Conservation (phyloP, 2,329 filamentous ascomycete species). For the Pseudopithomyces maydicus region DNA sequence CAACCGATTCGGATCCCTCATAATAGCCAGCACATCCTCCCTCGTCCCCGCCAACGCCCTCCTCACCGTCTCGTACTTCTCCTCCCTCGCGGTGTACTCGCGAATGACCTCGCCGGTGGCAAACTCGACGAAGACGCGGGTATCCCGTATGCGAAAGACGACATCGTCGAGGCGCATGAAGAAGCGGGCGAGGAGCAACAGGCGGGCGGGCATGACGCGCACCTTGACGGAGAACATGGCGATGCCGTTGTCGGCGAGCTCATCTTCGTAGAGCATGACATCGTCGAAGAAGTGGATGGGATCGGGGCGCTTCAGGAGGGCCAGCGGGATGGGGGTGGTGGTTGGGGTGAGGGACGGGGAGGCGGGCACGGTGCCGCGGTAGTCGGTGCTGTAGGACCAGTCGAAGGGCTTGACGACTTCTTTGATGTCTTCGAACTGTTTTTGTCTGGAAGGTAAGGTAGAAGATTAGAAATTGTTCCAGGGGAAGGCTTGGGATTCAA, state of each 20-base stretch:
- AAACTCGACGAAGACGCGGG: conserved; percentile 91
- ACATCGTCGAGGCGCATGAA: conserved; percentile 96
- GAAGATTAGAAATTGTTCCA: not conserved
- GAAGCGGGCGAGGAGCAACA: conserved; percentile 82
- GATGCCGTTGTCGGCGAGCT: conserved; percentile 96
- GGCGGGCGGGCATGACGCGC: conserved; percentile 85
- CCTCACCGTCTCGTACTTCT: conserved; percentile 76
- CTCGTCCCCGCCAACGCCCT: conserved; percentile 61
- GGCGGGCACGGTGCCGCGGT: conserved; percentile 69
- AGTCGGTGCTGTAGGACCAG: conserved; percentile 95
- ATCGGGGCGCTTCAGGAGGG: conserved; percentile 84
- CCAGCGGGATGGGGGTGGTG: conserved; percentile 74
- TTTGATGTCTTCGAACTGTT: conserved; percentile 82
- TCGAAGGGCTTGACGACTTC: conserved; percentile 96
- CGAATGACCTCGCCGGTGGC: conserved; percentile 76
- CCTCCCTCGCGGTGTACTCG: conserved; percentile 90
- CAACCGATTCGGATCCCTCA: conserved; percentile 81
- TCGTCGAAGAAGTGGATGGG: conserved; percentile 97
- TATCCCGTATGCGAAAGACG: conserved; percentile 84
- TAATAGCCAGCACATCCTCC: conserved; percentile 72
- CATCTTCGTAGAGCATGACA: conserved; percentile 94
- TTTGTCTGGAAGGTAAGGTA: conserved; percentile 61
- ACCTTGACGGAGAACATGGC: conserved; percentile 89
- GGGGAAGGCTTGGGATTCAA: too few species aligned
- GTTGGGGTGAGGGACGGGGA: conserved; percentile 50